phyloP scores from a whole-genome alignment of 768 basidiomycete genomes.

The Hygrophorus russula region DNA sequence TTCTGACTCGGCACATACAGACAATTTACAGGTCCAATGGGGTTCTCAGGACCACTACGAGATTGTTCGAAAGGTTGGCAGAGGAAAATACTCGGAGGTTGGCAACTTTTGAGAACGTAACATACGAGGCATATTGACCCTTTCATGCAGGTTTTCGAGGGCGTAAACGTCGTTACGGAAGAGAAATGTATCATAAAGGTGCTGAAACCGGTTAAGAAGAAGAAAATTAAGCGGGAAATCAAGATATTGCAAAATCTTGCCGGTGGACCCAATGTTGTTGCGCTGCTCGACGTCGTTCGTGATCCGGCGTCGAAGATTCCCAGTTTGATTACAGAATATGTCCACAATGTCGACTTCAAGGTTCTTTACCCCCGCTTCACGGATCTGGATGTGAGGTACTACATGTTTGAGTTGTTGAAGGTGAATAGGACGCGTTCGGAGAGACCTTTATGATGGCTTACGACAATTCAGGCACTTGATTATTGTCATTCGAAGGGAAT shows the following conservation, averaged over 20 bases:
- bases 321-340: conserved; percentile 93
- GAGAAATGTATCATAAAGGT: conserved; percentile 99
- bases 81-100: conserved; percentile 94
- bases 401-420: conserved; percentile 95
- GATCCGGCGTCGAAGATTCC: conserved; percentile 96
- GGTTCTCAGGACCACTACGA: conserved; percentile 96
- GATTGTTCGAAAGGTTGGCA: conserved; percentile 91
- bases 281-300: conserved; percentile 88
- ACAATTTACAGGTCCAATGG: conserved; percentile 97
- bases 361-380: conserved; percentile 91
- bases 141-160: conserved; percentile 71
- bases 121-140: conserved; percentile 7
- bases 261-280: conserved; percentile 91
- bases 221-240: conserved; percentile 99
- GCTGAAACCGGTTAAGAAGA: conserved; percentile 98
- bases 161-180: conserved; percentile 81
- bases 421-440: conserved; percentile 21
- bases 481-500: conserved; percentile 98
- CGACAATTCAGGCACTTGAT: conserved; percentile 64
- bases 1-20: conserved; percentile 25
- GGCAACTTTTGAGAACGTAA: conserved; percentile 10
- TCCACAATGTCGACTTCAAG: conserved; percentile 98
- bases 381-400: conserved; percentile 91
- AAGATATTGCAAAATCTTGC: conserved; percentile 96
- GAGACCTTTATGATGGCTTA: conserved; percentile 9